Evolutionary conservation across 192 early-diverging fungal genomes (phyloP), one percentile per base, ranked within the genome.

Genomic region (Coemansia aciculifera): DNA sequence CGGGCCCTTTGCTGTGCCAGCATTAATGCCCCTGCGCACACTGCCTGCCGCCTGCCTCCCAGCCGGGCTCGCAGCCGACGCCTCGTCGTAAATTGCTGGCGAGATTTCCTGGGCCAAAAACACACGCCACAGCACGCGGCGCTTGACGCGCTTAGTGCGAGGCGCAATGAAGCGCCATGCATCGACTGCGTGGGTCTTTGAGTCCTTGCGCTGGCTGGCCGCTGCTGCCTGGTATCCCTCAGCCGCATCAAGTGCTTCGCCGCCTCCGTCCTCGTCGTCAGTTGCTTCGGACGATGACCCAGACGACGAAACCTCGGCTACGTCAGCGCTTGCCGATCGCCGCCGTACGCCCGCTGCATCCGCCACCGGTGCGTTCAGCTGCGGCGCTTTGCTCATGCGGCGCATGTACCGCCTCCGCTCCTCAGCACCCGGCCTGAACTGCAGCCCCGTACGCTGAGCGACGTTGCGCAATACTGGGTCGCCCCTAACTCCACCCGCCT

Each of bases 81-180:
- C 60, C 38, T 80, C 75, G 49, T 71, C 69, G 66, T 81, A 77
- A 2, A 78, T 63, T 2, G 54, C 56, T 1, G 76, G 73, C 9
- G 68, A 59, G 9, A 85, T 66, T 48, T 85, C 79, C 57, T 85
- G 84, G 9, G 84, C 84, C 46, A 85, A 59, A 31, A 85, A 85
- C 70, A 79, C 54, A 3, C 84, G 78, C 74, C 79, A 78, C 5
- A 85, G 74, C 34, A 72, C 81, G 13, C 76, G 69, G 0, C 81
- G 76, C 66, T 83, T 83, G 67, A 83, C 72, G 29, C 81, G 72
- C 61, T 83, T 83, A 31, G 63, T 64, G 34, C 81, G 72, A 15
- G 81, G 75, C 31, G 72, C 40, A 27, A 83, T 70, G 32, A 83
- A 83, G 34, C 81, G 72, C 81, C 81, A 83, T 1, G 72, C 40